These are phyloP conservation scores for Knufia petricola DNA, from an alignment of 2,329 filamentous ascomycete genomes.

Conservation along the genomic window DNA sequence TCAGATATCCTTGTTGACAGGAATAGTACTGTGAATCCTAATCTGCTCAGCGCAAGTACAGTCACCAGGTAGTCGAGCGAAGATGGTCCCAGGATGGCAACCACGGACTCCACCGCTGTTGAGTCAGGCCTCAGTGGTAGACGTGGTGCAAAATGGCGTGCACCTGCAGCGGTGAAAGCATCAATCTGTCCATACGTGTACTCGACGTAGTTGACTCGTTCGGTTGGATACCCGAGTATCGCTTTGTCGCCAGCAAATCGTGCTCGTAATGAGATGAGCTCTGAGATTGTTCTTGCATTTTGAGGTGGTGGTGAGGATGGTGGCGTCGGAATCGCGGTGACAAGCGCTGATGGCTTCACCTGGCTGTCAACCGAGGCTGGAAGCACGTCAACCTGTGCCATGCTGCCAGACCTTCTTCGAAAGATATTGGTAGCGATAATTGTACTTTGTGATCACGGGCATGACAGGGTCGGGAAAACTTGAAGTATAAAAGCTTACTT, in stretches of 20 bases:
- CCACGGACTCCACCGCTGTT: conserved; percentile 4
- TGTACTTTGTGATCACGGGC: background rate
- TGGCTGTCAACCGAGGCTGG: background rate
- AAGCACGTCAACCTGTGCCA: conserved; percentile 2
- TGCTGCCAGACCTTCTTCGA: background rate
- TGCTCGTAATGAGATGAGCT: conserved; percentile 15
- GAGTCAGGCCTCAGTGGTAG: conserved; percentile 10
- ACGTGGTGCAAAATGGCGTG: conserved; percentile 5
- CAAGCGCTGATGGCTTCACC: background rate
- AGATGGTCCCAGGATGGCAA: conserved; percentile 13
- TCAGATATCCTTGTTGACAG: conserved; percentile 45
- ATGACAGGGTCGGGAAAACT: background rate
- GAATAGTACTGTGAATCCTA: conserved; percentile 46
- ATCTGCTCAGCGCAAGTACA: conserved; percentile 43
- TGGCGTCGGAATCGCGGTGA: conserved; percentile 9
- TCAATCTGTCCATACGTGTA: conserved; percentile 16
- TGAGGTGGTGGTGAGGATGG: conserved; percentile 8
- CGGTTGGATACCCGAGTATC: conserved; percentile 17
- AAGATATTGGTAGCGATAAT: background rate
- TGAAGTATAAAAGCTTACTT: background rate
- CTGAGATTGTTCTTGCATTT: conserved; percentile 15
- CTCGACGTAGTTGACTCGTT: conserved; percentile 15
- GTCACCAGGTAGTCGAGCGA: conserved; percentile 45
- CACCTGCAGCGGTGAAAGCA: conserved; percentile 8
- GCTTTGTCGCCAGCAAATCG: conserved; percentile 12